Evolutionary conservation across 257 asterid species (phyloP), one percentile per base, ranked within the genome.

Genomic region (Scutellaria barbata): DNA sequence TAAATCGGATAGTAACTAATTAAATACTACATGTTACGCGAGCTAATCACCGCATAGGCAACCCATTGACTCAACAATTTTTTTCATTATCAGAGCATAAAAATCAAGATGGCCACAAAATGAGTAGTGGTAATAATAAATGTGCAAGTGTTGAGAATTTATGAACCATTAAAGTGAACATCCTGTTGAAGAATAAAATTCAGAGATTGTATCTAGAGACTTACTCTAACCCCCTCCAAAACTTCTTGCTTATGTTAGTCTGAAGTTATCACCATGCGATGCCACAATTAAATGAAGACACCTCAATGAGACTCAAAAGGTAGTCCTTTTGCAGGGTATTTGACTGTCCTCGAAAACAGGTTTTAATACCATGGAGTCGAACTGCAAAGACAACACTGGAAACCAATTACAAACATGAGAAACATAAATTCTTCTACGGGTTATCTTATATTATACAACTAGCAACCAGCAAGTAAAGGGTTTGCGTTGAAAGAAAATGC

Each of bases 331-430:
- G 46, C 37, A 50, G 16, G 14, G 47, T n/a, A 13, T 41, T 68
- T 17, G 37, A 40, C 25, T 8, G 16, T 25, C 56, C 6, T 13
- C 0, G 39, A 5, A 43, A 13, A 30, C n/a, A 69, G 1, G 11
- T 16, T 46, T 7, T n/a, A 4, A 37, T 9, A 58, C 41, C 20
- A 0, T 1, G 8, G 30, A 22, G 9, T 42, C 75, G 1, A 68
- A 60, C 70, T 59, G 75, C 33, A 61, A 53, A 5, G 11, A 55
- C 58, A 69, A 62, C 40, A 10, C 30, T 18, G 52, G 22, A 48
- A 16, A 53, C 13, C 16, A 46, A 17, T 20, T 14, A 58, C 33
- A n/a, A 11, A 68, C 42, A 25, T 30, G 47, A 40, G 30, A n/a
- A 52, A 7, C 6, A 20, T 16, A 50, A 9, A 50, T 17, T 37